Conservation (phyloP, 1,139 yeast genomes). For the Hanseniaspora uvarum region DNA sequence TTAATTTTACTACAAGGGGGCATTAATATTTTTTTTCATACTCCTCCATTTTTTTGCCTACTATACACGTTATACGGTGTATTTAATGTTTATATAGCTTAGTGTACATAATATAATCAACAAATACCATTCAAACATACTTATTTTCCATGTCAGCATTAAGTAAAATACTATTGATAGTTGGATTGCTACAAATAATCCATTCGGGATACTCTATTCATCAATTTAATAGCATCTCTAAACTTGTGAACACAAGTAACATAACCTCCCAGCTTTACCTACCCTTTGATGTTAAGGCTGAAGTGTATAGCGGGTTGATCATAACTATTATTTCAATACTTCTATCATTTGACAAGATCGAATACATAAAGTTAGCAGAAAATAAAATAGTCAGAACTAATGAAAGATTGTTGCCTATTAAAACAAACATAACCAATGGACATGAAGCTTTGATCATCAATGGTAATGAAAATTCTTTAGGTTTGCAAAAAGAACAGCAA, state of each 20-base stretch:
- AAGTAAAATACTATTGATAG: constrained; percentile 22
- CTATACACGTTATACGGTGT: too few species aligned
- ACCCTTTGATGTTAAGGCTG: constrained; percentile 29
- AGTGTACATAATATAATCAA: too few species aligned
- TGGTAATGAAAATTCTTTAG: background rate
- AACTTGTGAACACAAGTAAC: constrained; percentile 18
- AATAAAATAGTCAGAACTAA: constrained; percentile 24
- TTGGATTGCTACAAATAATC: constrained; percentile 25
- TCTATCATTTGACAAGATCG: constrained; percentile 25
- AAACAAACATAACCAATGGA: constrained; percentile 28
- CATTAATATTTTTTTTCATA: too few species aligned
- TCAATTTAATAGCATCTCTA: constrained; percentile 28
- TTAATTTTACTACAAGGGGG: too few species aligned
- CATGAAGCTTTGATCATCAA: constrained; percentile 21
- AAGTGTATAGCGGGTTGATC: constrained; percentile 24
- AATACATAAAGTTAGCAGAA: constrained; percentile 23
- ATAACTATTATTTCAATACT: constrained; percentile 25
- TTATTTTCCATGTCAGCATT: constrained; percentile 5
- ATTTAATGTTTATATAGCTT: too few species aligned
- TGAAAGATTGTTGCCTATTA: constrained; percentile 26
- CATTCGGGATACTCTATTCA: constrained; percentile 31
- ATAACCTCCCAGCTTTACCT: constrained; percentile 14
- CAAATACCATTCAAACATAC: background rate
- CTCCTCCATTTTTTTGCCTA: too few species aligned
- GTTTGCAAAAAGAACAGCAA: constrained; percentile 17